These are phyloP conservation scores for Populus pruinosa DNA, from an alignment of 345 rosid genomes.

Conservation along the genomic window DNA sequence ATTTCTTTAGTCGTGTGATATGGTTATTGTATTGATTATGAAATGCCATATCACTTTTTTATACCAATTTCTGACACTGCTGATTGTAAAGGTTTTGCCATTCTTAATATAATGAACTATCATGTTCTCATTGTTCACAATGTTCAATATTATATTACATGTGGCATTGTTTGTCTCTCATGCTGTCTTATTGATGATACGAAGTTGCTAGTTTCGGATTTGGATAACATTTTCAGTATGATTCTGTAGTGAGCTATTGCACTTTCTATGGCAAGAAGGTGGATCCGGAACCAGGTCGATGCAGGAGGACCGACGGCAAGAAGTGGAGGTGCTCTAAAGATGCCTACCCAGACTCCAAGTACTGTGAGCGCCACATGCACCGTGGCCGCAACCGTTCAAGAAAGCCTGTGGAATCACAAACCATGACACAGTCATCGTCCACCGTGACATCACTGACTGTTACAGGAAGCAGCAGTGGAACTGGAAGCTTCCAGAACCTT, in stretches of 20 bases:
- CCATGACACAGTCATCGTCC: conserved; percentile 45
- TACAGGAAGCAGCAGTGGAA: conserved; percentile 31
- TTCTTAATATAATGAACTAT: background rate
- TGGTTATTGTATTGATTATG: conserved; percentile 13
- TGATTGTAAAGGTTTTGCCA: background rate
- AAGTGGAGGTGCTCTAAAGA: conserved; percentile 45
- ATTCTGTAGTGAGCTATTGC: conserved; percentile 48
- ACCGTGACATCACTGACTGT: conserved; percentile 40
- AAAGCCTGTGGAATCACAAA: conserved; percentile 98
- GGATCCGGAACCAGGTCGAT: conserved; percentile 32
- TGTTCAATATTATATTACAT: conserved; percentile 1
- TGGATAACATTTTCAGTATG: conserved; percentile 8
- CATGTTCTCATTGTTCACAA: conserved; percentile 1
- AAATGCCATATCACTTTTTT: conserved; percentile 18
- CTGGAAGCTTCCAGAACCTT: conserved; percentile 40
- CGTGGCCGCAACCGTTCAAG: conserved; percentile 99
- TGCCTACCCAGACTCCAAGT: conserved; percentile 63
- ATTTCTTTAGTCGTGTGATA: conserved; percentile 20
- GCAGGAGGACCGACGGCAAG: conserved; percentile 38
- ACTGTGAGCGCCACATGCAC: conserved; percentile 99
- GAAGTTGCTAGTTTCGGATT: background rate
- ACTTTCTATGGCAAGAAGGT: conserved; percentile 48
- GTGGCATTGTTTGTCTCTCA: background rate
- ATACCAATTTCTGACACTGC: conserved; percentile 1
- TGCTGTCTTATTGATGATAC: background rate